Percentiles rank a stretch among this genome's conserved stretches.
Evolutionary conservation across 129 eudicot species (phyloP).

Genomic region (Artemisia tridentata): DNA sequence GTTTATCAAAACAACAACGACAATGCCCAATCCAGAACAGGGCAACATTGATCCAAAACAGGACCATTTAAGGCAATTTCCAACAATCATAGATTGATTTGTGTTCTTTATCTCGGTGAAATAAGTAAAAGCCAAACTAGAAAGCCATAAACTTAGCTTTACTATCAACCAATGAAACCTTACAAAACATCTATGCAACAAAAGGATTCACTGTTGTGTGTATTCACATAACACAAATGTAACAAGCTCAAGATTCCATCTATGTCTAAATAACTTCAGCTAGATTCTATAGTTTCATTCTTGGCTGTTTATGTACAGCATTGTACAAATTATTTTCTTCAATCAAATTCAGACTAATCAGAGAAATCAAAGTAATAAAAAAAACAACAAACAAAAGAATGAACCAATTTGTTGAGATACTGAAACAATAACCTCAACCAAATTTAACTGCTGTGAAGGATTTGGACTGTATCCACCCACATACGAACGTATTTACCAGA

Average conservation of each 20-base stretch:
- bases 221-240: too few relatives aligned
- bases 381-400: conserved; percentile 12
- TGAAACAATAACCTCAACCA: conserved; percentile 3
- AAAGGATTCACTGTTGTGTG: not conserved
- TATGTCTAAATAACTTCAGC: not conserved
- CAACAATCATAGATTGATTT: too few relatives aligned
- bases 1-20: too few relatives aligned
- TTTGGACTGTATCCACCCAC: conserved; percentile 17
- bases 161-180: too few relatives aligned
- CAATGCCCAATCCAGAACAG: too few relatives aligned
- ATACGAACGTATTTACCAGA: conserved; percentile 25
- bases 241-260: not conserved
- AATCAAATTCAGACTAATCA: conserved; percentile 20
- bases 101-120: too few relatives aligned
- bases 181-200: not conserved
- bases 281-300: not conserved
- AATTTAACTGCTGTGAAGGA: conserved; percentile 22
- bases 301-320: conserved; percentile 14
- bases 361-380: not conserved
- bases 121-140: too few relatives aligned
- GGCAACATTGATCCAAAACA: too few relatives aligned
- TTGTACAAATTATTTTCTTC: conserved; percentile 7
- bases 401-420: conserved; percentile 1
- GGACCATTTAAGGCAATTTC: too few relatives aligned
- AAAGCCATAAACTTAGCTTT: too few relatives aligned